phyloP scores from a whole-genome alignment of 139 green algal species.

The Micractinium sp. region DNA sequence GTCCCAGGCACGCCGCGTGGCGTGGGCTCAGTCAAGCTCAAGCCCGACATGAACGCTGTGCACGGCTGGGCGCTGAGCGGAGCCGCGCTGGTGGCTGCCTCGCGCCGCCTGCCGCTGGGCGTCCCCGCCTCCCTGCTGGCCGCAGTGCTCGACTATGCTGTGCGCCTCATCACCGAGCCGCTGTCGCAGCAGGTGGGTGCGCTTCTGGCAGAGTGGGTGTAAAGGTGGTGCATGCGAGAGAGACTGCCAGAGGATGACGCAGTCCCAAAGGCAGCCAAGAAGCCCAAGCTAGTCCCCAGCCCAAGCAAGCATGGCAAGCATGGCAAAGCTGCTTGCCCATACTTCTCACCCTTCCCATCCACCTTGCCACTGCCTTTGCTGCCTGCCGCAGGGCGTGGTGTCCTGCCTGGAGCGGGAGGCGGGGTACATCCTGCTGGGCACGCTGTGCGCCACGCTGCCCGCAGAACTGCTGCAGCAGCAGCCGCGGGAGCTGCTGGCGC shows the following conservation, averaged over 20 bases:
- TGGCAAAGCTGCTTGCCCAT: not conserved
- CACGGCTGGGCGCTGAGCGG: conserved; percentile 70
- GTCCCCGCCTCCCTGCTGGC: conserved; percentile 63
- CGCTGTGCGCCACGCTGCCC: conserved; percentile 52
- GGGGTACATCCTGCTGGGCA: conserved; percentile 76
- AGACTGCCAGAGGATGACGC: not conserved
- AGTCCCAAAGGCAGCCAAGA: too few relatives aligned
- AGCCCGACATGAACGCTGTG: conserved; percentile 64
- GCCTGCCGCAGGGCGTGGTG: conserved; percentile 19
- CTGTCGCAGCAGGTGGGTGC: not conserved
- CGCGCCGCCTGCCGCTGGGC: conserved; percentile 63
- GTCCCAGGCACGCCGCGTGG: conserved; percentile 29
- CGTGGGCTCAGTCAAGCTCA: conserved; percentile 41
- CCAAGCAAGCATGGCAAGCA: too few relatives aligned
- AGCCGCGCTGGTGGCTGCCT: conserved; percentile 67
- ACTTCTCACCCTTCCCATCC: not conserved
- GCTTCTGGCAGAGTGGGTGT: not conserved
- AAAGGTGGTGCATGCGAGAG: not conserved
- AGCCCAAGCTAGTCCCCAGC: too few relatives aligned
- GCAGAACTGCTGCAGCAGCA: conserved; percentile 14
- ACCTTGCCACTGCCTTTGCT: not conserved
- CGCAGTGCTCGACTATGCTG: conserved; percentile 57
- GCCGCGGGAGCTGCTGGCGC: conserved; percentile 49
- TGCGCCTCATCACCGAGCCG: conserved; percentile 48
- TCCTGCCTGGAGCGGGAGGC: conserved; percentile 62